These are phyloP conservation scores for Calonectria naviculata DNA, from an alignment of 2,329 filamentous ascomycete genomes.

Conservation along the genomic window DNA sequence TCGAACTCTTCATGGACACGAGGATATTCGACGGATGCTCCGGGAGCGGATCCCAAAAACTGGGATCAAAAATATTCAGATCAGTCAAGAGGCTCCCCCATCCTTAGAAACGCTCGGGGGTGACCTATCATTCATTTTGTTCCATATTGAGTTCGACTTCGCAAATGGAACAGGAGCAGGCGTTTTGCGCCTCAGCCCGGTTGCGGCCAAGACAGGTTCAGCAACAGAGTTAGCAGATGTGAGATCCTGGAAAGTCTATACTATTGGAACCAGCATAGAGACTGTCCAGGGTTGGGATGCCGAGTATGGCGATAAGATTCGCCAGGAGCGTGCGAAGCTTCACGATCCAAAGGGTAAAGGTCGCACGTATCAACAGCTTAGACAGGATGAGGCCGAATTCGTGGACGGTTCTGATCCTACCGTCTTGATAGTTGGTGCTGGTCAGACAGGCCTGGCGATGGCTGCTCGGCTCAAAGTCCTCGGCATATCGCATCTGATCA, in stretches of 20 bases:
- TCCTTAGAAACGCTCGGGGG: background rate
- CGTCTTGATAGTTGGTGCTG: constrained; percentile 3
- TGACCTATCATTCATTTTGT: background rate
- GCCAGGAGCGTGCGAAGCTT: background rate
- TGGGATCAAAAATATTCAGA: background rate
- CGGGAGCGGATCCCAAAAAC: constrained; percentile 6
- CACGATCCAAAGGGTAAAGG: constrained; percentile 1
- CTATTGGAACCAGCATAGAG: constrained; percentile 1
- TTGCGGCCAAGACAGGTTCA: background rate
- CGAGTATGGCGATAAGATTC: constrained; percentile 4
- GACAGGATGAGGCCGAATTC: background rate
- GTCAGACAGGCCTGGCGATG: constrained; percentile 7
- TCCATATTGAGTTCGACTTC: constrained; percentile 11
- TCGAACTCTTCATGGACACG: background rate
- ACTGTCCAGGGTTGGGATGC: constrained; percentile 8
- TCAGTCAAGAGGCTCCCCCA: background rate
- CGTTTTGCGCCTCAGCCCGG: constrained; percentile 8
- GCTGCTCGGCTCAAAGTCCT: constrained; percentile 10
- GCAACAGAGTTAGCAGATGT: constrained; percentile 1
- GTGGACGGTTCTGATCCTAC: background rate
- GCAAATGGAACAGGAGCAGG: constrained; percentile 6
- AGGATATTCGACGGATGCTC: constrained; percentile 2
- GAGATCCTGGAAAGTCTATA: constrained; percentile 4
- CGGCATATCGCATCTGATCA: constrained; percentile 10
- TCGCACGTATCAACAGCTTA: background rate